A percentile compares a stretch with the other conserved stretches of the same genome.
phyloP scores from a whole-genome alignment of 768 basidiomycete species.

The Pisolithus microcarpus region DNA sequence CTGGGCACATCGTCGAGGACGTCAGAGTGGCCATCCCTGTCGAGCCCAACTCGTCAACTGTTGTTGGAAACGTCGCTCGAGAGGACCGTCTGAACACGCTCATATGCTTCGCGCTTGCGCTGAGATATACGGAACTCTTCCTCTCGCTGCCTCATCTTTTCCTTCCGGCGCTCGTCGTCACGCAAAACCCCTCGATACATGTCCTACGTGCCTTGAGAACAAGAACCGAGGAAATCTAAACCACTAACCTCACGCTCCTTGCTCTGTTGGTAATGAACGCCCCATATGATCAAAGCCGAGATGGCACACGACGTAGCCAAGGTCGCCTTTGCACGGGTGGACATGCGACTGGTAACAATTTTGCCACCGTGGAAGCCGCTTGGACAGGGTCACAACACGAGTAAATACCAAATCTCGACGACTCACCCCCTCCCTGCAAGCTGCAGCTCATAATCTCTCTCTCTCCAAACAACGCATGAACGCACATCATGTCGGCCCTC shows the following conservation, averaged over 20 bases:
- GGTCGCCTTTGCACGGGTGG: conserved; percentile 65
- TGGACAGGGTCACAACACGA: conserved; percentile 24
- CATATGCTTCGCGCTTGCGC: conserved; percentile 60
- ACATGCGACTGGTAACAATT: conserved; percentile 35
- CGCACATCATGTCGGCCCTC: conserved; percentile 32
- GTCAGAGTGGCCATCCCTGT: too few species aligned
- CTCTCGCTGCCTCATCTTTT: conserved; percentile 64
- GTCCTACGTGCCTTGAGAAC: conserved; percentile 39
- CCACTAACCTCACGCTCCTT: conserved; percentile 68
- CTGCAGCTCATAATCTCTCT: conserved; percentile 9
- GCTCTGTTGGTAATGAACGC: conserved; percentile 80
- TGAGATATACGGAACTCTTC: conserved; percentile 55
- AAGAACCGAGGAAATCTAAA: background rate
- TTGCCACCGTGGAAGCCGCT: conserved; percentile 11
- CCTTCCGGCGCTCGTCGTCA: conserved; percentile 74
- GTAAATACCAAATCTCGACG: conserved; percentile 30
- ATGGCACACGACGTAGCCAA: conserved; percentile 58
- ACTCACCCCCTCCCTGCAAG: conserved; percentile 1
- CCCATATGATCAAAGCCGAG: conserved; percentile 73
- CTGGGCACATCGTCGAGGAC: too few species aligned
- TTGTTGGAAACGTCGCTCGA: conserved; percentile 13
- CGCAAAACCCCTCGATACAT: conserved; percentile 90
- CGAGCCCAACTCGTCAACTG: background rate
- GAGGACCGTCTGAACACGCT: conserved; percentile 37
- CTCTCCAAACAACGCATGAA: conserved; percentile 12